Conservation (phyloP, 495 filamentous ascomycete species). For the Beverwykella pulmonaria region DNA sequence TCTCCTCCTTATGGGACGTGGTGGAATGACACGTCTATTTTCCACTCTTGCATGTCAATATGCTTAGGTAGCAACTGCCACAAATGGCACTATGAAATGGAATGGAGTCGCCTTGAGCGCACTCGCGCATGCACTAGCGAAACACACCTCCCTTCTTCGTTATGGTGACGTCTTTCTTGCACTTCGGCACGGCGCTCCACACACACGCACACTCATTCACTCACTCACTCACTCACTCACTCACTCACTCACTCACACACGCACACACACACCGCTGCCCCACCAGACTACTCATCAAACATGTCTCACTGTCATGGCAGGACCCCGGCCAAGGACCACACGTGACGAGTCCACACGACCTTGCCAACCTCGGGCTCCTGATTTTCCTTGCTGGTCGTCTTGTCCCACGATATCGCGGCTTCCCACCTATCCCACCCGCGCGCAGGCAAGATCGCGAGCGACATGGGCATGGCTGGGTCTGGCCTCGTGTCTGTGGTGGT, state of each 20-base stretch:
- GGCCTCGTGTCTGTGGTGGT: conserved; percentile 3
- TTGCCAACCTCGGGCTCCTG: too few species aligned
- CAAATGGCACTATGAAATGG: conserved; percentile 18
- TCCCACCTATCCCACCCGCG: neutral
- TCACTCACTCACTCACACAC: too few species aligned
- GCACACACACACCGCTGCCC: too few species aligned
- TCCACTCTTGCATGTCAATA: conserved; percentile 22
- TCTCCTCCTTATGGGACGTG: conserved; percentile 15
- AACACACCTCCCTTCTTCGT: neutral
- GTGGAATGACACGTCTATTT: conserved; percentile 13
- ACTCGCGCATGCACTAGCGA: conserved; percentile 1
- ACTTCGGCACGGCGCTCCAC: neutral
- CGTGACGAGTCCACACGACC: conserved; percentile 1
- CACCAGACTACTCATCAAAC: neutral
- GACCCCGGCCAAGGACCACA: neutral
- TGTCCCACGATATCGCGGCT: conserved; percentile 16
- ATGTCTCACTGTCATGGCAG: conserved; percentile 6
- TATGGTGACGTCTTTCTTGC: neutral
- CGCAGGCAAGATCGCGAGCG: neutral
- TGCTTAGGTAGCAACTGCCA: conserved; percentile 20
- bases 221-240: too few species aligned
- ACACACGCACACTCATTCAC: too few species aligned
- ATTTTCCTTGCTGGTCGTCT: conserved; percentile 1
- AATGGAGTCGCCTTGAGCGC: conserved; percentile 13
- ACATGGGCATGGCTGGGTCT: conserved; percentile 9